Conservation (phyloP, 495 filamentous ascomycete genomes). For the Neurospora sp. region DNA sequence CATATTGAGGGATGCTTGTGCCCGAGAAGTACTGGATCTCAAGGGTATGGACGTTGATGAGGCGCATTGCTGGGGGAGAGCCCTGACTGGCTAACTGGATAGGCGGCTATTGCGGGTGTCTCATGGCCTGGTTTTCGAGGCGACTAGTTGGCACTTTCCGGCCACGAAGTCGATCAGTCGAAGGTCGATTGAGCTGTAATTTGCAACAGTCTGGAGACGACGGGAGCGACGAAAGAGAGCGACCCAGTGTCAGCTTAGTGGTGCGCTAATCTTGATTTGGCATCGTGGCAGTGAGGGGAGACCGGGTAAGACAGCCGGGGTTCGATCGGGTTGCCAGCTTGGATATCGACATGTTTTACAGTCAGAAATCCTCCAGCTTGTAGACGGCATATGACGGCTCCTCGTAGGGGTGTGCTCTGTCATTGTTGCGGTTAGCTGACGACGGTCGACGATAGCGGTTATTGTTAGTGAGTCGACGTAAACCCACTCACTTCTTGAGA, state of each 20-base stretch:
- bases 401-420: conserved; percentile 69
- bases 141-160: not conserved
- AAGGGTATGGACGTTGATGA: conserved; percentile 20
- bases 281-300: not conserved
- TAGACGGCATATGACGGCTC: conserved; percentile 66
- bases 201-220: not conserved
- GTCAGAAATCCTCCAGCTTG: conserved; percentile 62
- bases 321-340: not conserved
- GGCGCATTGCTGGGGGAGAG: conserved; percentile 20
- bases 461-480: not conserved
- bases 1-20: conserved; percentile 17
- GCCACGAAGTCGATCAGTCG: not conserved
- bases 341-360: not conserved
- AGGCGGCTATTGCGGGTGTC: not conserved
- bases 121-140: not conserved
- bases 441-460: not conserved
- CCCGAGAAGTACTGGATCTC: conserved; percentile 22
- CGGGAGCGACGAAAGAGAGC: not conserved
- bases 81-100: not conserved
- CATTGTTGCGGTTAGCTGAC: not conserved
- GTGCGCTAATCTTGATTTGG: not conserved
- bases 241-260: not conserved
- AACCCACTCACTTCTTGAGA: conserved; percentile 46
- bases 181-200: not conserved
- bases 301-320: not conserved